Evolutionary conservation across 148 eudicot genomes (phyloP), one percentile per base, ranked within the genome.

Genomic region (Hydrangea macrophylla): DNA sequence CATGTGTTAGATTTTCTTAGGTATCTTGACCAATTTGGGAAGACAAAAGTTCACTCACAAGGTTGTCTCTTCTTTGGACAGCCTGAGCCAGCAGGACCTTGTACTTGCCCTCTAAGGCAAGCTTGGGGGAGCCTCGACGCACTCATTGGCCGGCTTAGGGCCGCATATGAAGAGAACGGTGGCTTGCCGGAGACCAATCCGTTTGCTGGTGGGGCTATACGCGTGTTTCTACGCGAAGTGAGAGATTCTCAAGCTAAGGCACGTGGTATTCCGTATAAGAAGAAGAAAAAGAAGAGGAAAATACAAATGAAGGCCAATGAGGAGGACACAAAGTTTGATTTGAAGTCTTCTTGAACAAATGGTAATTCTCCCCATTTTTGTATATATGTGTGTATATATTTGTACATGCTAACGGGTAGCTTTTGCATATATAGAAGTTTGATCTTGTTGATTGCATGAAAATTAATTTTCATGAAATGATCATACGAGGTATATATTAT

Each of bases 71-170:
- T 78, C 15, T 87, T 77, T 28, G 92, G 92, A 62, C 92, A 87
- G 60, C 88, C 92, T 8, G 92, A 84, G 18, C 92, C 92, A 1
- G 80, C 88, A 3, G 86, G 85, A 55, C 91, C 91, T 13, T 86
- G 91, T 65, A 82, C 88, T 12, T 86, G 91, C 73, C 85, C 86
- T 0, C 75, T 86, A 2, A 77, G 82, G 78, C 91, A 86, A 58
- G 91, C 91, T 24, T 86, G 91, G 91, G 91, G 91, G 15, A 86
- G 92, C 70, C 82, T 87, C 9, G 92, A 87, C n/a, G 92, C 92
- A 17, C 88, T 87, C 23, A 79, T 86, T 3, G 91, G 91, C 1
- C 67, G 91, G 58, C 84, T 86, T 0, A 44, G 91, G 39, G 88
- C 92, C 0, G 92, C 92, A 17, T 87, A 87, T 32, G 92, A 87